phyloP scores from a whole-genome alignment of 1,139 yeast genomes.

The Groenewaldozyma sp. region DNA sequence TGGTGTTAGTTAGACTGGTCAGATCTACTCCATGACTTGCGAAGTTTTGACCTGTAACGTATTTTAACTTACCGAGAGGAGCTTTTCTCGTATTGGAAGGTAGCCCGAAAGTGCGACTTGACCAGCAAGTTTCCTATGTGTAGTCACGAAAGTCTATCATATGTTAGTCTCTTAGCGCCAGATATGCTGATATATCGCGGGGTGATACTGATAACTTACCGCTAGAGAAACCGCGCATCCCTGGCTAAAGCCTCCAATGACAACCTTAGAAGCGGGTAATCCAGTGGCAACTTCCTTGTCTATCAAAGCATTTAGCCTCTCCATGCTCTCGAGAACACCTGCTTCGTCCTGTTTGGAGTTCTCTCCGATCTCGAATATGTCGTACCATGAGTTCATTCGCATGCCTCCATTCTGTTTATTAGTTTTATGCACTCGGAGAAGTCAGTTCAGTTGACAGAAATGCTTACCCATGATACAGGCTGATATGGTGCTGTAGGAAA shows the following conservation, averaged over 20 bases:
- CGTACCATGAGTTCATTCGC: slow-evolving; percentile 84
- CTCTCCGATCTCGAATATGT: slow-evolving; percentile 50
- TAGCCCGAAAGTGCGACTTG: slow-evolving; percentile 73
- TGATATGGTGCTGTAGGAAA: slow-evolving; percentile 82
- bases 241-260: slow-evolving; percentile 91
- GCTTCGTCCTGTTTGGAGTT: slow-evolving; percentile 45
- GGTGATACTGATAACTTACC: slow-evolving; percentile 8
- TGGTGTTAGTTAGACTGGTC: no score
- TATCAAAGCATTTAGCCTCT: slow-evolving; percentile 44
- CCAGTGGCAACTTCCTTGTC: slow-evolving; percentile 56
- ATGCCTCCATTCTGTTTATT: no score
- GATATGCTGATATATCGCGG: not conserved
- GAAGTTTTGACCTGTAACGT: no score
- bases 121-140: slow-evolving; percentile 66
- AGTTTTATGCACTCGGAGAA: no score
- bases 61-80: not conserved
- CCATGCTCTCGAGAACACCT: slow-evolving; percentile 56
- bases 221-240: slow-evolving; percentile 82
- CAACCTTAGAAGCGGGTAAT: slow-evolving; percentile 58
- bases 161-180: no score
- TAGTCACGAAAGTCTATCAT: slow-evolving; percentile 15
- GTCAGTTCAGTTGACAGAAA: not conserved
- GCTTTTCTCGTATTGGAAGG: slow-evolving; percentile 42
- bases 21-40: no score
- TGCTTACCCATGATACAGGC: slow-evolving; percentile 45